Conservation (phyloP, 805 yeast species). For the Metschnikowia aberdeeniae region DNA sequence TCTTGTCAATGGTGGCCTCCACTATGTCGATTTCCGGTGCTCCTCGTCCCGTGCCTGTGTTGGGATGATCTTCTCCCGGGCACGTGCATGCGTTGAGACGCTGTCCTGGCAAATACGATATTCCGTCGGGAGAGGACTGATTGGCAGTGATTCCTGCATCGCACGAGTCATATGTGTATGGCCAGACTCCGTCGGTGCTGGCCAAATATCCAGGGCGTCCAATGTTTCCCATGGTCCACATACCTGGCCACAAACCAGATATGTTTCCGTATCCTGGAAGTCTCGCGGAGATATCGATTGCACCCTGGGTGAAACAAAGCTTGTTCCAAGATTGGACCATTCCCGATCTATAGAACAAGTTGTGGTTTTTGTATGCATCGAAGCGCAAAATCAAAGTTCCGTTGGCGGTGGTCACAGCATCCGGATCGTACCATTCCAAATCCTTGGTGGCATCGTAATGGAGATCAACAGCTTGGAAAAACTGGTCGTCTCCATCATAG, state of each 20-base stretch:
- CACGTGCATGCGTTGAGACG: constrained; percentile 75
- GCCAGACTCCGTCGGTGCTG: constrained; percentile 92
- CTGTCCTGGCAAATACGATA: constrained; percentile 84
- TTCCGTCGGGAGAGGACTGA: constrained; percentile 87
- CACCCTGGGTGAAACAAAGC: constrained; percentile 83
- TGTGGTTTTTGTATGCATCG: constrained; percentile 81
- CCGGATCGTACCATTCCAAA: constrained; percentile 94
- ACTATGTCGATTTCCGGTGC: constrained; percentile 84
- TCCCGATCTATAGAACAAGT: constrained; percentile 79
- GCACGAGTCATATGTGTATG: constrained; percentile 80
- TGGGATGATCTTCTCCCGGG: constrained; percentile 81
- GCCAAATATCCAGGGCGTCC: constrained; percentile 90
- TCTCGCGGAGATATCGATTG: constrained; percentile 67
- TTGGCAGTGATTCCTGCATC: constrained; percentile 95
- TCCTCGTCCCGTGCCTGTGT: constrained; percentile 83
- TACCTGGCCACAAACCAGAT: constrained; percentile 93
- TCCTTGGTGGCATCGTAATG: constrained; percentile 86
- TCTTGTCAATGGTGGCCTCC: constrained; percentile 70
- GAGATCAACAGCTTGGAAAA: constrained; percentile 80
- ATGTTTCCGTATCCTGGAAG: constrained; percentile 77
- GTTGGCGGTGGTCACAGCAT: constrained; percentile 71
- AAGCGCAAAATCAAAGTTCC: constrained; percentile 66
- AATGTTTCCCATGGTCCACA: constrained; percentile 91
- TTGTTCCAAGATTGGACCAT: constrained; percentile 93
- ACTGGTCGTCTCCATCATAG: constrained; percentile 87